Percentiles rank a stretch among this genome's conserved stretches.
These are phyloP conservation scores for Sisymbrium irio DNA, from an alignment of 345 rosid genomes.

Conservation along the genomic window DNA sequence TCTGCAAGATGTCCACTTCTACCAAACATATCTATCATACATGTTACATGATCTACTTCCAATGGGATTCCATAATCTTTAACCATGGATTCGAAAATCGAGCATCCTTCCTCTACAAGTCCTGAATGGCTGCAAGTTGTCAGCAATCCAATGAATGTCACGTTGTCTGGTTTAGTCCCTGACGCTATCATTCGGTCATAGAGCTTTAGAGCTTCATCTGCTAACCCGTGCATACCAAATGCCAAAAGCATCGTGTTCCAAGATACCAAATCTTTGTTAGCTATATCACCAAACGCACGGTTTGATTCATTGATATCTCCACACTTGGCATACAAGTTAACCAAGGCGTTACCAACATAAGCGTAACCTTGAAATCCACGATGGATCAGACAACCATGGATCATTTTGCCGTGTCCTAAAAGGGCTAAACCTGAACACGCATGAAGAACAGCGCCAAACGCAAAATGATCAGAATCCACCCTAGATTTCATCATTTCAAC, in stretches of 20 bases:
- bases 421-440: conserved; percentile 66
- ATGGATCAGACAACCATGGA: conserved; percentile 57
- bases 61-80: conserved; percentile 42
- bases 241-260: conserved; percentile 78
- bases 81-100: conserved; percentile 45
- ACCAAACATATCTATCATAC: conserved; percentile 83
- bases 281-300: conserved; percentile 50
- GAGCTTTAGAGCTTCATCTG: conserved; percentile 49
- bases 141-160: conserved; percentile 68
- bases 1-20: conserved; percentile 59
- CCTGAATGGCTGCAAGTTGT: conserved; percentile 84
- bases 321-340: conserved; percentile 78
- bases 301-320: conserved; percentile 57
- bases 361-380: conserved; percentile 52
- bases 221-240: conserved; percentile 65
- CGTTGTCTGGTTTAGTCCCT: conserved; percentile 62
- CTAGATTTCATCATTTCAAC: conserved; percentile 45
- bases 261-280: conserved; percentile 61
- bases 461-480: conserved; percentile 45
- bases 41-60: conserved; percentile 60
- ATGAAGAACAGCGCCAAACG: conserved; percentile 67
- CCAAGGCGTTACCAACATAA: conserved; percentile 66
- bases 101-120: conserved; percentile 53
- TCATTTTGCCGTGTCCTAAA: conserved; percentile 61
- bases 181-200: conserved; percentile 55